A percentile compares a stretch with the other conserved stretches of the same genome.
phyloP scores from a whole-genome alignment of 2,329 filamentous ascomycete genomes.

The Fusarium sp. region DNA sequence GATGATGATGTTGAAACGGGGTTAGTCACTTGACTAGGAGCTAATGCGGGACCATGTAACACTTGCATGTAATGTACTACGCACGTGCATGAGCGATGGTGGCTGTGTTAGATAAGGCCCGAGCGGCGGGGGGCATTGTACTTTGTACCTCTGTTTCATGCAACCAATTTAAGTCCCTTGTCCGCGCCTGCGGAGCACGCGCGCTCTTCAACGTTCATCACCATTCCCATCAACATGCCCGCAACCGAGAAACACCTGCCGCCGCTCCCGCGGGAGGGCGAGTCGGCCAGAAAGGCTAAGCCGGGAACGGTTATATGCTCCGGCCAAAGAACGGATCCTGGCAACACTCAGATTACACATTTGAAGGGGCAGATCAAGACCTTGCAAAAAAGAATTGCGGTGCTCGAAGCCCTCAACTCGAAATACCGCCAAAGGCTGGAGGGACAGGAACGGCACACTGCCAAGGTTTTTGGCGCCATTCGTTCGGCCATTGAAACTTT shows the following conservation, averaged over 20 bases:
- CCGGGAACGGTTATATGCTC: neutral
- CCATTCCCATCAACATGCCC: neutral
- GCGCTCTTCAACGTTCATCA: neutral
- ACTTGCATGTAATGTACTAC: neutral
- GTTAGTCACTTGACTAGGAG: neutral
- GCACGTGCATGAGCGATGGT: neutral
- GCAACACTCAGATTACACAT: neutral
- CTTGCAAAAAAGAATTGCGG: neutral
- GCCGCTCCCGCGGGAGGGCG: neutral
- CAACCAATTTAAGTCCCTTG: neutral
- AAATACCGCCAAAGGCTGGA: neutral
- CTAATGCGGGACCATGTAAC: neutral
- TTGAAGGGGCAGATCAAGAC: neutral
- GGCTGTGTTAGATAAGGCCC: neutral
- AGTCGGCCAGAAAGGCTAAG: neutral
- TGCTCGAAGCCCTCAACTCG: neutral
- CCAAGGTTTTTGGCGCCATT: neutral
- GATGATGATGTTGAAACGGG: slow-evolving; percentile 1
- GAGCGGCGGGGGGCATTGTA: neutral
- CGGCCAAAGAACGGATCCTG: neutral
- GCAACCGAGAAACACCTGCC: neutral
- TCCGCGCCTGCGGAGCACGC: neutral
- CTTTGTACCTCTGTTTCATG: neutral
- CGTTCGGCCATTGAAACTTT: neutral
- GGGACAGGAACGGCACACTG: neutral